Percentiles rank a stretch among this genome's conserved stretches.
These are phyloP conservation scores for Fusarium foetens DNA, from an alignment of 2,329 filamentous ascomycete species.

Conservation along the genomic window DNA sequence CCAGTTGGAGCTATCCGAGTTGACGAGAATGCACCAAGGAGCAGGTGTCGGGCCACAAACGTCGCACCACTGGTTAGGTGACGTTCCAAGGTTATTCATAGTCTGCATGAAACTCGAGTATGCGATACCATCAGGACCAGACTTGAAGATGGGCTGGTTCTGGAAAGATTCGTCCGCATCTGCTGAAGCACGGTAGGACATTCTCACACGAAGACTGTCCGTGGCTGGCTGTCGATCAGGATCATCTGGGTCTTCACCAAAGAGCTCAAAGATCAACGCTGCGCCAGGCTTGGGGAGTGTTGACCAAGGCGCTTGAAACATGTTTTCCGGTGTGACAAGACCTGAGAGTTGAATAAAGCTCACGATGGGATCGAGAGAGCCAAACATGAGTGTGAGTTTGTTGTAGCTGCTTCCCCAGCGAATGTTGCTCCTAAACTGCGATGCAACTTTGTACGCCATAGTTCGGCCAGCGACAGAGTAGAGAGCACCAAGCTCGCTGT, in stretches of 20 bases:
- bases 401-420: conserved; percentile 51
- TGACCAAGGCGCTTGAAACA: conserved; percentile 52
- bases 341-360: conserved; percentile 63
- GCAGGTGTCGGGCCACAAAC: conserved; percentile 50
- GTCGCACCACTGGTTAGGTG: conserved; percentile 55
- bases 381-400: conserved; percentile 65
- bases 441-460: conserved; percentile 57
- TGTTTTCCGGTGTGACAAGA: conserved; percentile 62
- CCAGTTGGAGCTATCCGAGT: neutral
- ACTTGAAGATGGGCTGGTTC: conserved; percentile 55
- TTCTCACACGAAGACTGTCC: conserved; percentile 62
- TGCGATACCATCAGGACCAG: conserved; percentile 49
- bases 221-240: conserved; percentile 42
- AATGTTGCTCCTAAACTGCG: conserved; percentile 56
- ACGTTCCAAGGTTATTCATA: conserved; percentile 52
- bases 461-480: conserved; percentile 65
- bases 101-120: conserved; percentile 52
- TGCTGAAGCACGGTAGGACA: conserved; percentile 64
- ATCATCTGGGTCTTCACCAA: conserved; percentile 44
- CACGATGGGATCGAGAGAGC: conserved; percentile 64
- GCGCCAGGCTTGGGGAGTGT: conserved; percentile 74
- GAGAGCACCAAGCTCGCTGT: conserved; percentile 50
- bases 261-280: conserved; percentile 78
- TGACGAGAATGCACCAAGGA: conserved; percentile 51
- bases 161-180: conserved; percentile 49